These are phyloP conservation scores for Sclerotinia borealis DNA, from an alignment of 2,329 filamentous ascomycete species.

Conservation along the genomic window DNA sequence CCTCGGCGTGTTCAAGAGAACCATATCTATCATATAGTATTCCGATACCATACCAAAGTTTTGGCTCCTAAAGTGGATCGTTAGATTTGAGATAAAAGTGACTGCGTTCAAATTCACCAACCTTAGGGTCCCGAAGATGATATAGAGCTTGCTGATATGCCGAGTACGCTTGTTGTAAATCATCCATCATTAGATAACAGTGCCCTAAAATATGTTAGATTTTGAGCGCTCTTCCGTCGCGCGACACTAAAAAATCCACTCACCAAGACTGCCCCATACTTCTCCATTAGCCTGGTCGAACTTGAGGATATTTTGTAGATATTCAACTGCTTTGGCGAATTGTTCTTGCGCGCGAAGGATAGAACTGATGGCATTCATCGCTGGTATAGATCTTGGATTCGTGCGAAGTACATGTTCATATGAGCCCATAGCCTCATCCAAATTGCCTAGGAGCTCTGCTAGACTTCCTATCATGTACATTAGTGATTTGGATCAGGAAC, in stretches of 20 bases:
- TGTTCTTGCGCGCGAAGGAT: conserved; percentile 89
- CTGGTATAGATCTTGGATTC: conserved; percentile 81
- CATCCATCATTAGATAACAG: conserved; percentile 98
- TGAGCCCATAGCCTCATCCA: conserved; percentile 81
- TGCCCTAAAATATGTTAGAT: conserved; percentile 56
- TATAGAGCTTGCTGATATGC: conserved; percentile 95
- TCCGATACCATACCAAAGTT: conserved; percentile 97
- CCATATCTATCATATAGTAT: conserved; percentile 97
- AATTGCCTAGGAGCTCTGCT: conserved; percentile 79
- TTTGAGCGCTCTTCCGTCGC: conserved; percentile 9
- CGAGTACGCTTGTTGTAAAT: conserved; percentile 91
- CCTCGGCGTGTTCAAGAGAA: conserved; percentile 92
- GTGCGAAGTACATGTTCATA: conserved; percentile 87
- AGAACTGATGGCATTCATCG: conserved; percentile 90
- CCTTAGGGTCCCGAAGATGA: conserved; percentile 88
- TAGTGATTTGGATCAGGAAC: conserved; percentile 24
- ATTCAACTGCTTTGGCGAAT: conserved; percentile 90
- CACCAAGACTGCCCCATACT: conserved; percentile 92
- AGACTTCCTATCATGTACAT: conserved; percentile 58
- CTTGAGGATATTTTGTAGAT: conserved; percentile 83
- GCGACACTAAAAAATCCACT: conserved; percentile 27
- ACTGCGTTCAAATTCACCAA: conserved; percentile 35
- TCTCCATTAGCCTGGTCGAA: conserved; percentile 86
- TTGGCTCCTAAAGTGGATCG: conserved; percentile 63
- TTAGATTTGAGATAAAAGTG: conserved; percentile 12